Base-by-base conservation (phyloP, 2,329 filamentous ascomycete species). In the Alternaria postmessia region DNA sequence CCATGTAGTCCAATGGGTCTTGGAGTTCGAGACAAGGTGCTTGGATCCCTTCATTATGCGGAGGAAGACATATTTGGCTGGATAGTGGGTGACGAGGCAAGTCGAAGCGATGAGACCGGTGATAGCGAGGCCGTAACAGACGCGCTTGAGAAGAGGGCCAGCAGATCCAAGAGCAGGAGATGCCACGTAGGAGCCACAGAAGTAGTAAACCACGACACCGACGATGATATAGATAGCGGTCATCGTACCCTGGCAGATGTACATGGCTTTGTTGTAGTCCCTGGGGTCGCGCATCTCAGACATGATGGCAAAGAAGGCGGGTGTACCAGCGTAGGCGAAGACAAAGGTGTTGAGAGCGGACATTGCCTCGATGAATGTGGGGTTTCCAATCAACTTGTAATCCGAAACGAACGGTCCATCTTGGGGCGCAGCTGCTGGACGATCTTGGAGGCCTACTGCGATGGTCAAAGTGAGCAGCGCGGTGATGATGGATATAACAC, bases 31-130 rank as follows among this genome's bases (percentile, higher is more conserved):
- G 12, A 43, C 36, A 84, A 87, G 72, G 89, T 88, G 66, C 91
- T 89, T 14, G 2, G 90, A 88, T 57, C 88, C 89, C 0, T 88
- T 87, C 54, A 91, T 86, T 51, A 91, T 80, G 61, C 91, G 91
- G 12, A 89, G 89, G 38, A 88, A 88, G 8, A 62, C 30, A 36
- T 58, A 58, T 9, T 62, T 62, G 16, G 54, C 49, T 3, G 59
- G 43, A 18, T 39, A 56, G 42, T 32, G 48, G 34, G 42, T 47
- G n/a, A 57, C 41, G 14, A 61, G 54, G 18, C 47, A 53, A 7
- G 47, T 55, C 14, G 47, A 48, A 34, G 43, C 54, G 30, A 57
- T 57, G 20, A 43, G 26, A 46, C 43, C 20, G 49, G 49, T 22
- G 54, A 82, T 1, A 88, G 48, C 48, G 7, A 51, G 28, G 20